These are phyloP conservation scores for Termitomyces sp. DNA, from an alignment of 768 basidiomycete species.

Conservation along the genomic window DNA sequence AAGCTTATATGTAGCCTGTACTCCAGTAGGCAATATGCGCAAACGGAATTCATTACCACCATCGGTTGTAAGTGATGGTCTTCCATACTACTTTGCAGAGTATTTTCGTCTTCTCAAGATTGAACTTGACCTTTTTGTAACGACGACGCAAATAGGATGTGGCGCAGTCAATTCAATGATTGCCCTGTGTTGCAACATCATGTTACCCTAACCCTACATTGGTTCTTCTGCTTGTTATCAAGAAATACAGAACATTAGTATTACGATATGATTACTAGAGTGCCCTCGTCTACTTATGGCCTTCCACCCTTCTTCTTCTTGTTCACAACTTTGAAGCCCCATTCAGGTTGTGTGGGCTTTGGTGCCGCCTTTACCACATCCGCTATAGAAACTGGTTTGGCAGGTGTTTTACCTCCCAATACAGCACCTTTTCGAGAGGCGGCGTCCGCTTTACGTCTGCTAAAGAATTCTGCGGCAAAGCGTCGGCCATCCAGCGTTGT, in stretches of 20 bases:
- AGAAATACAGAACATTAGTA: slow-evolving; percentile 12
- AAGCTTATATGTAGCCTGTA: too few species aligned
- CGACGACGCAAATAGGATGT: too few species aligned
- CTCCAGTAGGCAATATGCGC: too few species aligned
- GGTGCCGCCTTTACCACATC: slow-evolving; percentile 90
- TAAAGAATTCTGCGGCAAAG: slow-evolving; percentile 90
- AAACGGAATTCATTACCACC: too few species aligned
- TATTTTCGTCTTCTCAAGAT: too few species aligned
- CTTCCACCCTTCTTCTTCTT: slow-evolving; percentile 88
- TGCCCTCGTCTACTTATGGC: slow-evolving; percentile 24
- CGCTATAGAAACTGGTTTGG: slow-evolving; percentile 68
- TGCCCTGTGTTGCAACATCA: too few species aligned
- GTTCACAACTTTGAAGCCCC: slow-evolving; percentile 91
- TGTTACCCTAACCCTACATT: slow-evolving; percentile 7
- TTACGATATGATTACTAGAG: slow-evolving; percentile 1
- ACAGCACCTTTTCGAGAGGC: slow-evolving; percentile 38
- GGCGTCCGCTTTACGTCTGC: slow-evolving; percentile 81
- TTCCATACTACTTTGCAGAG: too few species aligned
- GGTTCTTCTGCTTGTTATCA: slow-evolving; percentile 3
- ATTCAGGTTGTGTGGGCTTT: slow-evolving; percentile 68
- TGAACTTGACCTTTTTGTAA: too few species aligned
- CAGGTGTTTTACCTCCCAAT: slow-evolving; percentile 27
- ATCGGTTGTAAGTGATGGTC: too few species aligned
- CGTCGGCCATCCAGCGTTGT: slow-evolving; percentile 93
- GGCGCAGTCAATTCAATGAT: too few species aligned